phyloP scores from a whole-genome alignment of 257 asterid species.

The Nicotiana noctiflora region DNA sequence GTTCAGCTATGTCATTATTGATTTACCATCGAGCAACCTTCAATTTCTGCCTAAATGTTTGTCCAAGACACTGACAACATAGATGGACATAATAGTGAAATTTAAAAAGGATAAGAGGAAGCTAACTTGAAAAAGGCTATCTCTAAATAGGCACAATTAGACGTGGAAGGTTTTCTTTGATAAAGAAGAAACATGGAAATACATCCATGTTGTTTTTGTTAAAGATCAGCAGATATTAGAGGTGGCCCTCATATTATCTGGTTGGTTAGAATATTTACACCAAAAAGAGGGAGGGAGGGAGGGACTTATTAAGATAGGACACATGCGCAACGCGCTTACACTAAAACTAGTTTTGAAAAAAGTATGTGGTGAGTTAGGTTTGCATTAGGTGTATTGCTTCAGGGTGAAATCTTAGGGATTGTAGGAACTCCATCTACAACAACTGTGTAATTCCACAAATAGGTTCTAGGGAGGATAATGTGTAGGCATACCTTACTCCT shows the following conservation, averaged over 20 bases:
- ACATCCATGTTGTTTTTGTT: not conserved
- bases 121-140: not conserved
- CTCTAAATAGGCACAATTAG: not conserved
- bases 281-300: not conserved
- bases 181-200: not conserved
- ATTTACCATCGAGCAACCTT: not conserved
- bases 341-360: too few relatives aligned
- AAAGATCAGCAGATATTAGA: not conserved
- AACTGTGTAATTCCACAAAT: too few relatives aligned
- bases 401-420: not conserved
- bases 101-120: not conserved
- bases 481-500: too few relatives aligned
- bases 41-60: not conserved
- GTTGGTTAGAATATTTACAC: not conserved
- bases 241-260: not conserved
- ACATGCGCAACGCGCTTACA: too few relatives aligned
- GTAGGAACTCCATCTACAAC: not conserved
- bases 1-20: not conserved
- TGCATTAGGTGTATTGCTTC: too few relatives aligned
- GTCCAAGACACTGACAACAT: not conserved
- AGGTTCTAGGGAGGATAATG: too few relatives aligned
- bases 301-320: too few relatives aligned
- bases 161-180: not conserved
- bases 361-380: too few relatives aligned
- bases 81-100: not conserved